A percentile compares a stretch with the other conserved stretches of the same genome.
Evolutionary conservation across 345 rosid species (phyloP).

Genomic region (Trapa incisa): DNA sequence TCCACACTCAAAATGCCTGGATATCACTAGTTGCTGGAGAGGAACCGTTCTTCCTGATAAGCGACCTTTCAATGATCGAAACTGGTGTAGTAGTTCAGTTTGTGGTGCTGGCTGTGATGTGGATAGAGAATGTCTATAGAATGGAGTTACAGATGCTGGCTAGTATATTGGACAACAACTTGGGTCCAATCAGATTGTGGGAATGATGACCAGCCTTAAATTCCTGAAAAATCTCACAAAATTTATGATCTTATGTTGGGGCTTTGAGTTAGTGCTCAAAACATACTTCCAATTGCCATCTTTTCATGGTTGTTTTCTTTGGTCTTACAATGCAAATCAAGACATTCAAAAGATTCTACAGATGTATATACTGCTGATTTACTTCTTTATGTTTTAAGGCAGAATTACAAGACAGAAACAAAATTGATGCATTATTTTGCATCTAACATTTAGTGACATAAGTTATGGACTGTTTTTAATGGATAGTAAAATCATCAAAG

Average conservation of each 20-base stretch:
- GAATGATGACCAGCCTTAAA: not conserved
- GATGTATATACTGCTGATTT: not conserved
- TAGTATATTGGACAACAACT: not conserved
- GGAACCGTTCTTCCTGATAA: not conserved
- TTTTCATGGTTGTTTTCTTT: not conserved
- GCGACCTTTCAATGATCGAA: not conserved
- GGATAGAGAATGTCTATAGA: not conserved
- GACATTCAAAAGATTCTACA: not conserved
- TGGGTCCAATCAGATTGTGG: not conserved
- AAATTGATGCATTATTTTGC: no score
- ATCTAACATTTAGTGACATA: no score
- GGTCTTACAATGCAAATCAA: not conserved
- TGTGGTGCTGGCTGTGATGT: slow-evolving; percentile 2
- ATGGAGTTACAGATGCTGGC: slow-evolving; percentile 1
- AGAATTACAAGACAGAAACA: no score
- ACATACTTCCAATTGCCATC: not conserved
- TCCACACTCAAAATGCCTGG: not conserved
- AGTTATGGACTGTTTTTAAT: no score
- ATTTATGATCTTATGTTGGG: not conserved
- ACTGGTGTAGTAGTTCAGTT: not conserved
- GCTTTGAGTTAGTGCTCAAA: not conserved
- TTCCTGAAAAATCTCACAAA: not conserved
- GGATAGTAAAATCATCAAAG: no score
- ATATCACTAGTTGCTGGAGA: not conserved
- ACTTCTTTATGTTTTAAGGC: no score